Evolutionary conservation across 2,329 filamentous ascomycete species (phyloP).

Genomic region (Paracoccidioides brasiliensis): DNA sequence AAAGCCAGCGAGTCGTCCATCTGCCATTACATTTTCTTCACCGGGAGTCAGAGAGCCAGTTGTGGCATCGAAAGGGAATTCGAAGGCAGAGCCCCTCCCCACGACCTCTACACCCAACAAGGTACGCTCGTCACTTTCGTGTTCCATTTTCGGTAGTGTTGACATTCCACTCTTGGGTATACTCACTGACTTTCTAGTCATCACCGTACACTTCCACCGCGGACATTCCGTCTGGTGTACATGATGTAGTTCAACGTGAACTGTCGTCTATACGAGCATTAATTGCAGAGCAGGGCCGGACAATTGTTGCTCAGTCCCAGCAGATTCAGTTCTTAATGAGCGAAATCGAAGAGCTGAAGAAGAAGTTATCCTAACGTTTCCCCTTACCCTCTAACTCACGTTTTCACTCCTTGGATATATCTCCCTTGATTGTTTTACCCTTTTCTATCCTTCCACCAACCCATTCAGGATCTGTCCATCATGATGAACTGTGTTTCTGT

Average conservation of each 20-base stretch:
- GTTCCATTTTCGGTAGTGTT: neutral
- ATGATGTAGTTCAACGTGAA: slow-evolving; percentile 48
- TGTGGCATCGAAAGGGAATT: slow-evolving; percentile 3
- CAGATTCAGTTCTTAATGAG: slow-evolving; percentile 57
- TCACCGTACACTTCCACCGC: neutral
- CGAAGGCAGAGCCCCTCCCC: neutral
- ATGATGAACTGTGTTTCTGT: neutral
- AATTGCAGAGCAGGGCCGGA: slow-evolving; percentile 62
- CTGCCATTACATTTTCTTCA: slow-evolving; percentile 19
- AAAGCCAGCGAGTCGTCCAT: slow-evolving; percentile 55
- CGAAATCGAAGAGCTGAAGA: slow-evolving; percentile 72
- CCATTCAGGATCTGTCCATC: neutral
- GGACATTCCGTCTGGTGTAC: slow-evolving; percentile 19
- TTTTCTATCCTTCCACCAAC: neutral
- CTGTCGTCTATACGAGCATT: slow-evolving; percentile 66
- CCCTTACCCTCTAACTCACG: neutral
- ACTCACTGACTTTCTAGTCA: neutral
- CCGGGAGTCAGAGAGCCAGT: slow-evolving; percentile 14
- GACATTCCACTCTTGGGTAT: neutral
- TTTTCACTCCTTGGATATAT: neutral
- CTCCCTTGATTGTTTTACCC: neutral
- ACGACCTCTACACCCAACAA: slow-evolving; percentile 1
- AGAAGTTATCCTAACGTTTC: slow-evolving; percentile 30
- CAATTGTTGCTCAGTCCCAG: slow-evolving; percentile 63
- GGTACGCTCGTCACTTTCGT: neutral